A percentile compares a stretch with the other conserved stretches of the same genome.
phyloP scores from a whole-genome alignment of 202 grass and related monocot genomes.

The Digitaria exilis region DNA sequence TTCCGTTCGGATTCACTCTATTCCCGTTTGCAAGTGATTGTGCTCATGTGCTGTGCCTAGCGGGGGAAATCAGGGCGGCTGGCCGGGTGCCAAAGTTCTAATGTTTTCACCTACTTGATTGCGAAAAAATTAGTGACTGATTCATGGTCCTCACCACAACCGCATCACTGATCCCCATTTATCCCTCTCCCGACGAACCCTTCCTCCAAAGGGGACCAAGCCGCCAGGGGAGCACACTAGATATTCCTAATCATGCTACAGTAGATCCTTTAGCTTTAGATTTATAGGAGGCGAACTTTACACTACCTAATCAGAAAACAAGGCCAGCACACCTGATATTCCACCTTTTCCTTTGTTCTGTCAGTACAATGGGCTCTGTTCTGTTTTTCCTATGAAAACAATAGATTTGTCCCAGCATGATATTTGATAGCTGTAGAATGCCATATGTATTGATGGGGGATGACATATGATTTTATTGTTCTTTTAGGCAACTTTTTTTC shows the following conservation, averaged over 20 bases:
- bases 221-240: neutral
- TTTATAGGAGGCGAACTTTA: neutral
- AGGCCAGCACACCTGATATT: neutral
- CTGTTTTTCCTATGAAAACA: neutral
- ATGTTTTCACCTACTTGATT: neutral
- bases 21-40: neutral
- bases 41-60: too few species aligned
- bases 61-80: neutral
- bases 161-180: too few species aligned
- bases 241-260: neutral
- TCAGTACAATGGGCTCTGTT: neutral
- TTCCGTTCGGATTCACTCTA: neutral
- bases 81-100: neutral
- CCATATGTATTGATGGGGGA: neutral
- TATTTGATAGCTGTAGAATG: neutral
- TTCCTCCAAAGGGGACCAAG: neutral
- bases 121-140: neutral
- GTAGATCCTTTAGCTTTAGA: neutral
- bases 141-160: neutral
- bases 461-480: neutral
- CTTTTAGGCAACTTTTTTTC: too few species aligned
- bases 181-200: neutral
- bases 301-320: neutral
- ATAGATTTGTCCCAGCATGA: neutral
- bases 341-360: neutral